These are phyloP conservation scores for Colletotrichum incanum DNA, from an alignment of 2,329 filamentous ascomycete species.

Conservation along the genomic window DNA sequence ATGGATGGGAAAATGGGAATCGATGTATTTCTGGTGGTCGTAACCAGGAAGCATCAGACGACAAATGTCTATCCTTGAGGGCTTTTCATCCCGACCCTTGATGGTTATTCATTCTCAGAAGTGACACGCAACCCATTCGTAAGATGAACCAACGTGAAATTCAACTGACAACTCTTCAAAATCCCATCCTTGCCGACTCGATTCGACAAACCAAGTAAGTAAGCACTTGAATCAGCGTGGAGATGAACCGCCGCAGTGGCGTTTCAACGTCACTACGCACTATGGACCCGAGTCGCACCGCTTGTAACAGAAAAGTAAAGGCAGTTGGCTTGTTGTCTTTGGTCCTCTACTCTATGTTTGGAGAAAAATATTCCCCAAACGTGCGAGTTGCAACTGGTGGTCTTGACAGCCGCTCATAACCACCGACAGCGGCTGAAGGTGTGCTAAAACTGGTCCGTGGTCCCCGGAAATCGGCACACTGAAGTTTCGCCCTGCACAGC, in stretches of 20 bases:
- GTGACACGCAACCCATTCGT: background rate
- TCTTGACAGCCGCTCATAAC: slow-evolving; percentile 1
- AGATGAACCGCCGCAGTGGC: slow-evolving; percentile 18
- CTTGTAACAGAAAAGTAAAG: background rate
- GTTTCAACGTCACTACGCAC: slow-evolving; percentile 19
- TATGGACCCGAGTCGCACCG: slow-evolving; percentile 9
- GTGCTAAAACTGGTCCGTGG: slow-evolving; percentile 13
- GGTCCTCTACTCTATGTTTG: background rate
- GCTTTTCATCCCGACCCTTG: background rate
- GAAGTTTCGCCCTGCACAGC: slow-evolving; percentile 36
- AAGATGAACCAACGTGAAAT: no score
- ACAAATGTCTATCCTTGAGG: no score
- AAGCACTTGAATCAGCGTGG: slow-evolving; percentile 28
- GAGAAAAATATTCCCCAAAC: no score
- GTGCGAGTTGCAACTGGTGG: background rate
- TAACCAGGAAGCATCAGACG: slow-evolving; percentile 3
- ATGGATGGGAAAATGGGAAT: slow-evolving; percentile 21
- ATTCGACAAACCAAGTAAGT: background rate
- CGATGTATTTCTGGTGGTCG: background rate
- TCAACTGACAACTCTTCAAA: background rate
- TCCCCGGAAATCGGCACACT: slow-evolving; percentile 27
- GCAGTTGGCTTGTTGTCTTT: background rate
- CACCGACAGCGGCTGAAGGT: background rate
- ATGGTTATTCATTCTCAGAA: background rate
- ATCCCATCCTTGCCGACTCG: slow-evolving; percentile 12